Base-by-base conservation (phyloP, 495 filamentous ascomycete species). In the Penicillium ucsense region DNA sequence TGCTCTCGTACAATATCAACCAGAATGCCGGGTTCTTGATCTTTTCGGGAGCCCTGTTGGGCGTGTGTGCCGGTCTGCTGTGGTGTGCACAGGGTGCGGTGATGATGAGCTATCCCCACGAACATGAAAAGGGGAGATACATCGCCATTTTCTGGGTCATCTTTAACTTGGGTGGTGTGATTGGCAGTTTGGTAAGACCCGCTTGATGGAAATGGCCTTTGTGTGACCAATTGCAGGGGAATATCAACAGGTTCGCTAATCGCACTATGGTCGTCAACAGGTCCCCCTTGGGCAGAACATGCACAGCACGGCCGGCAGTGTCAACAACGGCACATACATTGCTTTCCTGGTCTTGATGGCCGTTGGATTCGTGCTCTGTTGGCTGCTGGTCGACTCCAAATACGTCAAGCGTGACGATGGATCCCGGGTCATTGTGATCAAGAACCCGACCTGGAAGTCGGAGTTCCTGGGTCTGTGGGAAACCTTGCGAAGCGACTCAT, bases 101-200 rank as follows among this genome's bases (percentile, higher is more conserved):
- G 60, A 95, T 96, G 90, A 90, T 95, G 83, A 82, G 84, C 47
- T 95, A 96, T 63, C 90, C 90, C 1, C 70, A 76, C 38, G 90
- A 95, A 59, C 66, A 76, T 11, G 72, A 80, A 41, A 96, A 96
- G 70, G 90, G 90, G 36, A 79, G 84, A 38, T 96, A 86, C 60
- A 95, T 95, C 59, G 84, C 85, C 36, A 78, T 81, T 63, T 95
- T 96, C 66, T 96, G 90, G 90, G 79, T 86, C 46, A 95, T 96
- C 55, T 97, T 95, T 75, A 97, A 97, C 64, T 63, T 89, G 32
- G 90, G 91, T 51, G 90, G 81, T 57, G 90, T 95, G 46, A 88
- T 95, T 71, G 91, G 91, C 31, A 82, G 82, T 49, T 73, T 95
- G 69, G 83, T 83, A 68, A 61, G 74, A 52, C 8, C 29, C 4